Conservation (phyloP, 305 asterid genomes). For the Fraxinus angustifolia region DNA sequence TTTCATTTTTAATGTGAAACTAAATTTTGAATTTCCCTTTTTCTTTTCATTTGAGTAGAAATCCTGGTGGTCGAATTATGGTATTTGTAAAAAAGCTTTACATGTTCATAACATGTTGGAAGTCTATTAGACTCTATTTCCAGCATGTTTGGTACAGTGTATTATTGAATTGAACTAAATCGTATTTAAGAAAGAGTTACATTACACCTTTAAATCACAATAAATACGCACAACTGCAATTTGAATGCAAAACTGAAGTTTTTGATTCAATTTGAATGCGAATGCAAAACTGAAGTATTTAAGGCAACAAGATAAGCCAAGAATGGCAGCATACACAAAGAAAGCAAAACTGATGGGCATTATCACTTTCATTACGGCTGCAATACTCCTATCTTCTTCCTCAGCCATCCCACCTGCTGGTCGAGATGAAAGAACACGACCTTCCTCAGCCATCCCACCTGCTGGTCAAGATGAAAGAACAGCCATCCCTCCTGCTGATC, state of each 20-base stretch:
- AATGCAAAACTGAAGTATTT: not conserved
- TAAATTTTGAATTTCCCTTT: slow-evolving; percentile 15
- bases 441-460: not conserved
- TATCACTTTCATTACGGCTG: not conserved
- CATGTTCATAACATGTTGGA: not conserved
- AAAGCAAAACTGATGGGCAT: not conserved
- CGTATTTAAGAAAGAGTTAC: not conserved
- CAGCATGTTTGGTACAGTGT: not conserved
- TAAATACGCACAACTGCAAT: not conserved
- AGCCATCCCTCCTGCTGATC: not conserved
- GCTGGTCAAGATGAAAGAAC: slow-evolving; percentile 5
- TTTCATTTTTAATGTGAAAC: slow-evolving; percentile 10
- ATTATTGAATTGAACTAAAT: not conserved
- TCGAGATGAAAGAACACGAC: slow-evolving; percentile 2
- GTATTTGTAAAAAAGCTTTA: not conserved
- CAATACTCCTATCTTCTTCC: not conserved
- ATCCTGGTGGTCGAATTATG: not conserved
- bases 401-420: not conserved
- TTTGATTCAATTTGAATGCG: not conserved
- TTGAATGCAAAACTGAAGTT: not conserved
- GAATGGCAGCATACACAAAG: not conserved
- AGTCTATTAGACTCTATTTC: not conserved
- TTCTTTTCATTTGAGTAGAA: not conserved
- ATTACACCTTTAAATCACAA: not conserved
- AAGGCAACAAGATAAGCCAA: not conserved